Base-by-base conservation (phyloP, 2,329 filamentous ascomycete genomes). In the Penicillium crustosum region DNA sequence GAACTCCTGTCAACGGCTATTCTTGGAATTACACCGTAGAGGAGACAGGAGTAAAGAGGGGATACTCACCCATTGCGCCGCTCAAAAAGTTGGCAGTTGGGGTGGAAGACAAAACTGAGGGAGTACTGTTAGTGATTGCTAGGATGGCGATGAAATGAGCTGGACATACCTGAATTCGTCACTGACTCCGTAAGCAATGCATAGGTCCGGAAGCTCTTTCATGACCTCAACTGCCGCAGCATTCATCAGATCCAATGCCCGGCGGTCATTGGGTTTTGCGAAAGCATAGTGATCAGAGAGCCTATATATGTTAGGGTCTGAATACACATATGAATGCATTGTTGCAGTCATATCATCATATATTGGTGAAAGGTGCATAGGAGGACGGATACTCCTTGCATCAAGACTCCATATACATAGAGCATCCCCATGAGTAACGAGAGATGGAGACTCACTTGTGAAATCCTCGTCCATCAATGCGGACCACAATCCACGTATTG, bases 401-500 rank as follows among this genome's bases (percentile, higher is more conserved):
- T 23, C 4, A n/a, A 25, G 1, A 8, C 8, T 27, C 7, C 15
- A 12, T 8, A 25, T 38, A 17, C n/a, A 41, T 23, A 17, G 17
- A 10, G 13, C 9, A 5, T 10, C 19, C 9, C 15, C n/a, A 29
- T 35, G 33, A 17, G 7, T 23, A 27, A 39, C 1, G 5, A 38
- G 25, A 58, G 19, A 8, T 29, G 42, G 36, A 29, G 29, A 70
- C 75, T 72, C 79, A 95, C 91, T 96, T 97, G 69, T 93, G 94
- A 77, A 99, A 99, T 19, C 92, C 93, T 63, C 93, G 84, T 25
- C 94, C 94, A 77, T 99, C 94, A 69, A 99, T 88, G 59, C 94
- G 88, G 55, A 99, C 87, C 21, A 97, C 91, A 56, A 97, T 89
- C 92, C 93, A 99, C 27, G 93, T 97, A 71, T 95, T 96, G 53